Evolutionary conservation across 805 yeast genomes (phyloP), one percentile per base, ranked within the genome.

Genomic region (Sugiyamaella qingdaonensis): DNA sequence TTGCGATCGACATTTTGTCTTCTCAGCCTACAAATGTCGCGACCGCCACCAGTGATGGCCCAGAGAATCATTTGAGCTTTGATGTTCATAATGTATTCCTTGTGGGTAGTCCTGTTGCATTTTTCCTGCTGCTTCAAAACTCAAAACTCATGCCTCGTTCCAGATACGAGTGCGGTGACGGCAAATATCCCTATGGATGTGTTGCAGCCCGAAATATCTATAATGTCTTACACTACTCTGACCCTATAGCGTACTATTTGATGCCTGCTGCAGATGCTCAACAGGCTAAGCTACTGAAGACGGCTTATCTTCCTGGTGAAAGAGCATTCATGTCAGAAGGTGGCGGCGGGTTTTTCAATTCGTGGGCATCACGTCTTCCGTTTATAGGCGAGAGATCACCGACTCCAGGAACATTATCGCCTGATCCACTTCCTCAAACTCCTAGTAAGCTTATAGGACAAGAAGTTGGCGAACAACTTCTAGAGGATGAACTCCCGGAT

Each of bases 201-300:
- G 89, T 94, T 2, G 82, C 81, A 29, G 88, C 85, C 58, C 69
- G 74, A 1, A 86, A 86, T 61, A 68, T 87, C 34, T 94, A 87
- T 71, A 92, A 92, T 64, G 71, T 94, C 7, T 86, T 85, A 67
- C 95, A 92, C 66, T 86, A 89, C 0, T 86, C 95, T 61, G 99
- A 92, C 66, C 95, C 97, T 1, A 84, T 94, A 36, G 95, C 95
- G 0, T 90, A 88, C 64, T 72, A 96, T 53, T 71, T 92, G 57
- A 96, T 90, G 64, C 97, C 98, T 1, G 72, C 92, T 43, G 80
- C 91, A 7, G 74, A 78, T 57, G 74, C 69, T 2, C 62, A 61
- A 13, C 50, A 56, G 27, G 67, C 71, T 0, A 52, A 51, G 21
- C 51, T 51, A 10, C 53, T 72, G 10, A 64, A 61, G 42, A 56